Evolutionary conservation across 2,329 filamentous ascomycete genomes (phyloP).

Genomic region (Alternaria gaisen): DNA sequence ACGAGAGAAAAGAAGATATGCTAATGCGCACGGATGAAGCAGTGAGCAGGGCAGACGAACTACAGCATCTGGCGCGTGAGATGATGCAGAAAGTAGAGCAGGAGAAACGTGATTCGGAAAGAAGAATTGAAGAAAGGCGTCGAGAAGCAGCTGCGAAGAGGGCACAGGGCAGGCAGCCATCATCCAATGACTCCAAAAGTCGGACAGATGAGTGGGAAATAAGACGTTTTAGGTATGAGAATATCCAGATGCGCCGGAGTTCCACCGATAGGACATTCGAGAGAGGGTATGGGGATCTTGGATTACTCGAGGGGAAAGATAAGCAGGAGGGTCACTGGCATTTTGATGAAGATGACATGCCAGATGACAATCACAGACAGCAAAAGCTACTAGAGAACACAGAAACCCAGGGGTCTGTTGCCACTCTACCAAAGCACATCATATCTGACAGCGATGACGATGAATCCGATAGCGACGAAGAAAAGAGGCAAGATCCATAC

Average conservation of each 20-base stretch:
- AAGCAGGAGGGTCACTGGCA: neutral
- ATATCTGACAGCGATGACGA: neutral
- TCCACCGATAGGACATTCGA: neutral
- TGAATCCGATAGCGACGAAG: neutral
- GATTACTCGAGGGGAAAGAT: neutral
- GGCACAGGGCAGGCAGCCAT: neutral
- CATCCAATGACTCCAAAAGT: neutral
- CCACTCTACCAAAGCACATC: neutral
- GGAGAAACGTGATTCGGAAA: neutral
- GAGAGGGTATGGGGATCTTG: neutral
- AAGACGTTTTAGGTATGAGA: neutral
- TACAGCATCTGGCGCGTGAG: neutral
- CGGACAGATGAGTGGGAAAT: neutral
- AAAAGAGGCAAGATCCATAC: constrained; percentile 4
- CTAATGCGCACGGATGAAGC: neutral
- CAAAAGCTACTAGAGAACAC: neutral
- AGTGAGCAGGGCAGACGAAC: neutral
- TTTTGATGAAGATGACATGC: neutral
- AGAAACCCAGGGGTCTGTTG: neutral
- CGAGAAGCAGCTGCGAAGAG: neutral
- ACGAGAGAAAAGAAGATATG: neutral
- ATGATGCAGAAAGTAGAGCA: neutral
- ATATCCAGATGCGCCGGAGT: neutral
- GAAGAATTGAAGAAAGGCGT: neutral
- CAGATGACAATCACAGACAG: neutral